phyloP scores from a whole-genome alignment of 1,139 yeast species.

The Candida sanyaensis region DNA sequence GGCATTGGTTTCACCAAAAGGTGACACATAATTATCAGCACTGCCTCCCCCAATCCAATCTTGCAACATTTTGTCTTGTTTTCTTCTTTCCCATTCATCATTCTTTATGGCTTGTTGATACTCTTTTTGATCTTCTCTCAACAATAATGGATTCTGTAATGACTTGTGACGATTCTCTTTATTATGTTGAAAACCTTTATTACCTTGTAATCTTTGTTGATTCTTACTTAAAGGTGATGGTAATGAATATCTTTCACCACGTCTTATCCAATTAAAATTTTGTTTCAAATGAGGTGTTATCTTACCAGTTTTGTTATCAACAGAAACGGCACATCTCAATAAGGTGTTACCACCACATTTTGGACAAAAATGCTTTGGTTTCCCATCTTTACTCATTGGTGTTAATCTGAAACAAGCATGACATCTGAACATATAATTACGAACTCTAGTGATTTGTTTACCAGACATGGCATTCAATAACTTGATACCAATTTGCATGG shows the following conservation, averaged over 20 bases:
- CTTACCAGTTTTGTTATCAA: constrained; percentile 76
- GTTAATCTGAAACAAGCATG: constrained; percentile 91
- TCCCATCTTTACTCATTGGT: constrained; percentile 75
- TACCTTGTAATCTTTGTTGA: constrained; percentile 62
- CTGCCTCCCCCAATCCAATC: constrained; percentile 95
- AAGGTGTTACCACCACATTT: constrained; percentile 93
- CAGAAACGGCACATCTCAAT: constrained; percentile 86
- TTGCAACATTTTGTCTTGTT: constrained; percentile 80
- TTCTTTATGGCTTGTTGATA: constrained; percentile 85
- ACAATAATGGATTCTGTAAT: constrained; percentile 53
- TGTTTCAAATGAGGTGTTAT: constrained; percentile 88
- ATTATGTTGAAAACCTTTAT: constrained; percentile 72
- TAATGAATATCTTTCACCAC: constrained; percentile 80
- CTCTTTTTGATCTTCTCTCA: constrained; percentile 94
- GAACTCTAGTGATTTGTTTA: constrained; percentile 76
- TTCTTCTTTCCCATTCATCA: constrained; percentile 84
- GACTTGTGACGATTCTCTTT: constrained; percentile 58
- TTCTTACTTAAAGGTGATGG: constrained; percentile 73
- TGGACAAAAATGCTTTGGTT: constrained; percentile 89
- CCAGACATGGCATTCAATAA: constrained; percentile 87
- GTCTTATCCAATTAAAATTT: constrained; percentile 90
- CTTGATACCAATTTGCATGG: constrained; percentile 86
- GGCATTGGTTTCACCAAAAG: constrained; percentile 70
- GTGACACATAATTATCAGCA: constrained; percentile 89
- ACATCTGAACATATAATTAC: constrained; percentile 93